Evolutionary conservation across 805 yeast genomes (phyloP).

Genomic region (Saccharomyces mikatae): DNA sequence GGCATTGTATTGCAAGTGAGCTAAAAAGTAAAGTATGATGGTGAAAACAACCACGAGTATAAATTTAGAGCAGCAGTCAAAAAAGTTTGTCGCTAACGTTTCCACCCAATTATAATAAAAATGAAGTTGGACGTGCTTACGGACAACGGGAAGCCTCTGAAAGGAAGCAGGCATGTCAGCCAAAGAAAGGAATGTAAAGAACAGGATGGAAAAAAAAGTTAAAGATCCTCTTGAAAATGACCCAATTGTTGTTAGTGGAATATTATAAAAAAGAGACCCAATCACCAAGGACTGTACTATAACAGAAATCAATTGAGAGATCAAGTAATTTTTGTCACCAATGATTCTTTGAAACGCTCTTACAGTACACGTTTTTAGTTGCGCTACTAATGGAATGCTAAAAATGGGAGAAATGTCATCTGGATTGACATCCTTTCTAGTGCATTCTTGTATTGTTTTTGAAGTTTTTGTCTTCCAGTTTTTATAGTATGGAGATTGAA

Average conservation of each 20-base stretch:
- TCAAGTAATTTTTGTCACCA: slow-evolving; percentile 36
- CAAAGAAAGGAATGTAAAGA: slow-evolving; percentile 47
- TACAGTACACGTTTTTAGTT: slow-evolving; percentile 35
- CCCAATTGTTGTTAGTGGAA: slow-evolving; percentile 33
- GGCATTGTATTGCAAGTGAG: slow-evolving; percentile 35
- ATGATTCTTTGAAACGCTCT: slow-evolving; percentile 36
- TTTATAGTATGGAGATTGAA: slow-evolving; percentile 15
- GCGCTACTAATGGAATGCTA: slow-evolving; percentile 26
- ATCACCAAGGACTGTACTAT: slow-evolving; percentile 32
- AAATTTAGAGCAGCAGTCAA: slow-evolving; percentile 50
- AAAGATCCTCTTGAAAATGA: slow-evolving; percentile 43
- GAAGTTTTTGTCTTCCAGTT: slow-evolving; percentile 11
- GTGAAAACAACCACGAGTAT: slow-evolving; percentile 33
- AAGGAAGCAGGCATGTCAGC: slow-evolving; percentile 42
- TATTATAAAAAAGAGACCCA: slow-evolving; percentile 41
- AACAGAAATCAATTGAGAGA: slow-evolving; percentile 35
- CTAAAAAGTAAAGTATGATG: slow-evolving; percentile 43
- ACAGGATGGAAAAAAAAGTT: slow-evolving; percentile 40
- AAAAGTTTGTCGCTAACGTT: slow-evolving; percentile 46
- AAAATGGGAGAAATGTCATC: slow-evolving; percentile 25
- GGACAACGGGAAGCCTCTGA: slow-evolving; percentile 42
- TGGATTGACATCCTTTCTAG: slow-evolving; percentile 30
- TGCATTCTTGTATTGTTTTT: slow-evolving; percentile 11
- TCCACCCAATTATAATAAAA: slow-evolving; percentile 60
- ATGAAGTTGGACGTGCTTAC: slow-evolving; percentile 54